Evolutionary conservation across 1,284 basidiomycete species (phyloP), one percentile per base, ranked within the genome.

Genomic region (Phenoliferia sp.): DNA sequence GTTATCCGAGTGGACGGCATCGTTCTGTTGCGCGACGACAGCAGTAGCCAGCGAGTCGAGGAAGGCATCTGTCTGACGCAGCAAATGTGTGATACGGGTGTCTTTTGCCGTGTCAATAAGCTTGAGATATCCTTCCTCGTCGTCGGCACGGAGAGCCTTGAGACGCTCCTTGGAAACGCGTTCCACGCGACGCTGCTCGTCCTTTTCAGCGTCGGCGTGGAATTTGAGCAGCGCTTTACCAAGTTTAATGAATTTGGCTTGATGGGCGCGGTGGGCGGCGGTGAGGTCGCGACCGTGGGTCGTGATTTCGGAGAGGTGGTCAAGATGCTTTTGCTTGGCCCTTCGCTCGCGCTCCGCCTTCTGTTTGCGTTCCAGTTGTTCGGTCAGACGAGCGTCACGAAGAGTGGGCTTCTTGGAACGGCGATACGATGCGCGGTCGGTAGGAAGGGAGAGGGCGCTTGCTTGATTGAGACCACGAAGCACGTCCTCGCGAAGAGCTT

Each of bases 21-120:
- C 90, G 70, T 85, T 90, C 82, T 99, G 95, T 80, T 99, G 95
- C 17, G 90, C 90, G 69, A 90, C 86, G 67, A 99, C 94, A 33
- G 94, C 94, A 69, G 94, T 91, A 0, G 94, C 92, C 32, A 99
- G 87, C 16, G 90, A 93, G 78, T 98, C 94, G 73, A 99, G 87
- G 81, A 95, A 99, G 1, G 88, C 80, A 76, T 99, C 95, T 19
- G 96, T 99, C 82, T 99, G 95, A 61, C 90, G 85, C 68, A 99
- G 82, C 33, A 99, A 83, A 80, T 99, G 96, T 0, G 94, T 96
- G 81, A 99, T 99, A 82, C 96, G 90, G 19, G 95, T 98, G 77
- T 99, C 96, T 80, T 99, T 99, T 70, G 95, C 96, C 48, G 95
- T 97, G 80, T 99, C 96, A 76, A 99, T 94, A 75, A 99, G 89